Evolutionary conservation across 495 filamentous ascomycete species (phyloP), one percentile per base, ranked within the genome.

Genomic region (Lasiosphaeris hirsuta): DNA sequence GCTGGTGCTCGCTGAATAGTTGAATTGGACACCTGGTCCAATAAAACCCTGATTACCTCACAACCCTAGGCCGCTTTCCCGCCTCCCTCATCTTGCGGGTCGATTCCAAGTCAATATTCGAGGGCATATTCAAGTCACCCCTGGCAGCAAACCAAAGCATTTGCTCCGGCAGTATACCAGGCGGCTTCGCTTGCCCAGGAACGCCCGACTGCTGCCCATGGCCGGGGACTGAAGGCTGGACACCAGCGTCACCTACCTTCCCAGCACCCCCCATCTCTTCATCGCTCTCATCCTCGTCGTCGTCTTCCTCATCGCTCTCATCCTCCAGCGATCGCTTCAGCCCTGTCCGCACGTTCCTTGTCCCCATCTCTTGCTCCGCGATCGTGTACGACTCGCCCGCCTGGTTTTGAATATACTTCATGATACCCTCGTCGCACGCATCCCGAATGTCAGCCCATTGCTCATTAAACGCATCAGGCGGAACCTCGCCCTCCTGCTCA

Each of bases 301-400:
- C 84, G 1, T 84, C 81, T 0, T 78, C 78, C 0, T 75, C 73
- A 7, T 74, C 81, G 7, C 80, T 71, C 30, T 81, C 81, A 65
- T 86, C 82, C 51, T 80, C 78, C 58, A 86, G 64, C 23, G 69
- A 64, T 59, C 81, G 76, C 69, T 61, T 78, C 62, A 92, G 67
- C 13, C 89, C 89, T 10, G 87, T 90, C 5, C 82, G 78, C 39
- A 92, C 85, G 66, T 86, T 87, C 69, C 85, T 76, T n/a, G 88
- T 66, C 1, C 88, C 89, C 40, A 60, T 66, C 56, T 84, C 81
- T 46, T 78, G 74, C 75, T 93, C 89, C 63, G 85, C 88, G 7
- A 82, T 75, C 14, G 88, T 92, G 64, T 81, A 92, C 42, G 71
- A 58, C 47, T 79, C 72, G 10, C 64, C 61, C 38, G 83, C 79